These are phyloP conservation scores for Colletotrichum tamarilloi DNA, from an alignment of 2,329 filamentous ascomycete species.

Conservation along the genomic window DNA sequence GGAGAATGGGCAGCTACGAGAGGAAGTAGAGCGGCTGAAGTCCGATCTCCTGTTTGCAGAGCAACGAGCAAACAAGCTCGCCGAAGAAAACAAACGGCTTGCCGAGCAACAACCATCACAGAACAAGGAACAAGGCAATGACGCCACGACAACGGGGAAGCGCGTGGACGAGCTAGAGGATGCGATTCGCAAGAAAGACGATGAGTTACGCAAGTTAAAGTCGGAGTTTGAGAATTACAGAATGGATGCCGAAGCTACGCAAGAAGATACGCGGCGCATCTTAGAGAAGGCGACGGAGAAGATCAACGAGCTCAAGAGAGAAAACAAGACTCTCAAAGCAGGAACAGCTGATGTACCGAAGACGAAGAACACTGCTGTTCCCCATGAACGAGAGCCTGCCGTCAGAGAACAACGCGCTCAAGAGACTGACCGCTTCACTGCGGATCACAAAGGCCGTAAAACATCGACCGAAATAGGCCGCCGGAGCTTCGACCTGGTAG, in stretches of 20 bases:
- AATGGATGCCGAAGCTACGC: slow-evolving; percentile 62
- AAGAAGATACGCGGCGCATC: slow-evolving; percentile 66
- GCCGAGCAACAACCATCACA: slow-evolving; percentile 34
- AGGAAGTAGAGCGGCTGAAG: slow-evolving; percentile 65
- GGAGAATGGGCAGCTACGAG: slow-evolving; percentile 61
- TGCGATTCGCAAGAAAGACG: slow-evolving; percentile 57
- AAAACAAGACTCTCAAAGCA: slow-evolving; percentile 58
- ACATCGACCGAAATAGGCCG: slow-evolving; percentile 5
- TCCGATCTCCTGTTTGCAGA: slow-evolving; percentile 61
- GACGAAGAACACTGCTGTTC: slow-evolving; percentile 5
- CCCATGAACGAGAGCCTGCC: slow-evolving; percentile 13
- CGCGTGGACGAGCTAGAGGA: slow-evolving; percentile 47
- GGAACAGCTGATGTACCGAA: slow-evolving; percentile 30
- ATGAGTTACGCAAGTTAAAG: slow-evolving; percentile 60
- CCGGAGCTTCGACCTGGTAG: slow-evolving; percentile 43
- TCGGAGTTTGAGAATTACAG: slow-evolving; percentile 66
- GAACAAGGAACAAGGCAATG: neutral
- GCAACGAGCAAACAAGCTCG: slow-evolving; percentile 51
- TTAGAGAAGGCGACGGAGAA: slow-evolving; percentile 67
- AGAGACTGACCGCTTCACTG: slow-evolving; percentile 4
- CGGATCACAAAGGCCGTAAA: slow-evolving; percentile 32
- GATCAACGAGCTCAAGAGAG: slow-evolving; percentile 66
- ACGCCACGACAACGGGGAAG: neutral
- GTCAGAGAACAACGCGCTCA: slow-evolving; percentile 6
- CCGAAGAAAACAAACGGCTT: slow-evolving; percentile 48